Percentiles rank a stretch among this genome's conserved stretches.
These are phyloP conservation scores for Herpotrichia juniperi DNA, from an alignment of 2,329 filamentous ascomycete species.

Conservation along the genomic window DNA sequence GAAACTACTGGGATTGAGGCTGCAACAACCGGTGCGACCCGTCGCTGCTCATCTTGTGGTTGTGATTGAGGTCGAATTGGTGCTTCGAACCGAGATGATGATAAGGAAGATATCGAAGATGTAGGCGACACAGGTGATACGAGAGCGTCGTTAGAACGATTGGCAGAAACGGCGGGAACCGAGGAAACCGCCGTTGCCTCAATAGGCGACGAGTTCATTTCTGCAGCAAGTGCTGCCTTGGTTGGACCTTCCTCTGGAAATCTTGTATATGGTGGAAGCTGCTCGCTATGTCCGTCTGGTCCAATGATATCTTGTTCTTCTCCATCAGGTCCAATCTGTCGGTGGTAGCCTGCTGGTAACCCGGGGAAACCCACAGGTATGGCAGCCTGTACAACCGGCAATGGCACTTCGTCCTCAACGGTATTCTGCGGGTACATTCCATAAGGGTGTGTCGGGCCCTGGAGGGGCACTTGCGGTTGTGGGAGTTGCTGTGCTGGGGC, in stretches of 20 bases:
- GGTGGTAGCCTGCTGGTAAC: constrained; percentile 69
- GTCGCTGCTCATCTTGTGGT: constrained; percentile 1
- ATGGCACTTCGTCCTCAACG: constrained; percentile 56
- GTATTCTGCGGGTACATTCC: constrained; percentile 85
- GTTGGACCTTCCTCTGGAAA: constrained; percentile 78
- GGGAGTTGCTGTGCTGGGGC: constrained; percentile 68
- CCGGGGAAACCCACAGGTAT: constrained; percentile 80
- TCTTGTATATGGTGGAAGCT: constrained; percentile 87
- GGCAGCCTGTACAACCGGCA: constrained; percentile 43
- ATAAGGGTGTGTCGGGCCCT: constrained; percentile 82
- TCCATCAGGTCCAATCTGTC: constrained; percentile 76
- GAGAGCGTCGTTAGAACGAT: constrained; percentile 32
- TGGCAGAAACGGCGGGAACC: constrained; percentile 20
- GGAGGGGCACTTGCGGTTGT: constrained; percentile 64
- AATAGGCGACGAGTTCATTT: constrained; percentile 39
- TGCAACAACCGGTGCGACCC: not conserved
- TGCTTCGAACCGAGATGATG: constrained; percentile 18
- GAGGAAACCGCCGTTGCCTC: constrained; percentile 11
- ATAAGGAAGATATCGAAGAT: constrained; percentile 24
- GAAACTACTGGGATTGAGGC: constrained; percentile 12
- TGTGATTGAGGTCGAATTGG: not conserved
- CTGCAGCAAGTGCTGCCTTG: constrained; percentile 56
- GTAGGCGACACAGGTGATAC: constrained; percentile 10
- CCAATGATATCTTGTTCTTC: constrained; percentile 90
- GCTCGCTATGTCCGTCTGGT: constrained; percentile 86